Evolutionary conservation across 2,329 filamentous ascomycete species (phyloP), one percentile per base, ranked within the genome.

Genomic region (Colletotrichum chrysophilum): DNA sequence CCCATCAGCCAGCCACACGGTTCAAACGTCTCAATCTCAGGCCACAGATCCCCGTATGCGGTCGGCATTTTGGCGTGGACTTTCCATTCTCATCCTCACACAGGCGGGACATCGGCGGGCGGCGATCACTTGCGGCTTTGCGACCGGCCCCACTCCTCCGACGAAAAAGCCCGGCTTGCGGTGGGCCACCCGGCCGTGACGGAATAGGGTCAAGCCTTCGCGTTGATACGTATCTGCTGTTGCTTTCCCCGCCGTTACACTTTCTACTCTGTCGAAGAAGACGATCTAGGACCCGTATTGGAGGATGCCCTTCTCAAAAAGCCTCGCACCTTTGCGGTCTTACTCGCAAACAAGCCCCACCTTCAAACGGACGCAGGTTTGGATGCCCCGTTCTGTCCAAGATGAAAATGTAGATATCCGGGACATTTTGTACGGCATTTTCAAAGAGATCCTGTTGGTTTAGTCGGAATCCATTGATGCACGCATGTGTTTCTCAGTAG

Each of bases 361-460:
- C n/a, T 52, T 12, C n/a, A 21, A 21, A 21, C 43, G n/a, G 6
- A 52, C n/a, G n/a, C 43, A 21, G n/a, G 16, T 21, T 21, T 3
- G 10, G n/a, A 13, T 10, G 10, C 43, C 43, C 43, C n/a, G n/a
- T 12, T 12, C 43, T 21, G 0, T 52, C n/a, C 10, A 52, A 21
- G n/a, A 3, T 13, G 3, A 21, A 48, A 4, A 48, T n/a, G 5
- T 12, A 21, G n/a, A 48, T 48, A 10, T 18, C n/a, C 10, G n/a
- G 18, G 1, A 48, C 43, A 7, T 4, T 48, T 48, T 12, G 43
- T 0, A 12, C 1, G 5, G n/a, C 9, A 21, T 4, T 2, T 12
- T 3, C n/a, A 48, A 21, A 48, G 43, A 21, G 10, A 13, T 52
- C n/a, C 10, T 13, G 3, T 4, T 52, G n/a, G 18, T 12, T 21